These are phyloP conservation scores for Ploettnerulaceae sp. DNA, from an alignment of 2,329 filamentous ascomycete species.

Conservation along the genomic window DNA sequence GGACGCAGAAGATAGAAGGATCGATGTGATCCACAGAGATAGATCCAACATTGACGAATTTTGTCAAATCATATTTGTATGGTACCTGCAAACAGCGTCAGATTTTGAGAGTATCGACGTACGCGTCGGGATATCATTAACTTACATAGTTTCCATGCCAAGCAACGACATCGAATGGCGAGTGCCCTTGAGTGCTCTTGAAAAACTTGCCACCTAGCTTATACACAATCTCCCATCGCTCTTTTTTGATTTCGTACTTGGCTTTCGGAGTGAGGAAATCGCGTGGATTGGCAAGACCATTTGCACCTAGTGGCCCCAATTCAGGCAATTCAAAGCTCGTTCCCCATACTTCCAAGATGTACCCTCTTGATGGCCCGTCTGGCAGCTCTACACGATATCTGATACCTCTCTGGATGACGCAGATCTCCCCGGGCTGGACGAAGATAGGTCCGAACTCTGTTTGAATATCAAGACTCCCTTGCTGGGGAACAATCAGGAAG, in stretches of 20 bases:
- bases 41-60: slow-evolving; percentile 54
- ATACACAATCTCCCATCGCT: slow-evolving; percentile 35
- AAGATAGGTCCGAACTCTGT: slow-evolving; percentile 49
- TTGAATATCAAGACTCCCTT: slow-evolving; percentile 54
- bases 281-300: slow-evolving; percentile 57
- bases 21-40: slow-evolving; percentile 62
- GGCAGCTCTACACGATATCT: slow-evolving; percentile 57
- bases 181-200: slow-evolving; percentile 58
- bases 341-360: slow-evolving; percentile 59
- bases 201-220: slow-evolving; percentile 66
- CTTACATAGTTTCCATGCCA: slow-evolving; percentile 62
- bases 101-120: slow-evolving; percentile 17
- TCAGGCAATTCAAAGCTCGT: slow-evolving; percentile 59
- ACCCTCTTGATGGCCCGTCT: slow-evolving; percentile 54
- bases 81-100: slow-evolving; percentile 39
- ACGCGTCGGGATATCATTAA: neutral
- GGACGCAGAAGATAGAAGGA: slow-evolving; percentile 61
- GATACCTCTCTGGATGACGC: slow-evolving; percentile 59
- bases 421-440: slow-evolving; percentile 60
- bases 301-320: slow-evolving; percentile 59
- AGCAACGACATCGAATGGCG: slow-evolving; percentile 70
- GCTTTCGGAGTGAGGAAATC: slow-evolving; percentile 61
- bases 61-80: slow-evolving; percentile 71
- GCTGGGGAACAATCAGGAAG: slow-evolving; percentile 58
- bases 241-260: slow-evolving; percentile 42